Percentiles rank a stretch among this genome's conserved stretches.
Evolutionary conservation across 805 yeast species (phyloP).

Genomic region (Blastobotrys peoriensis): DNA sequence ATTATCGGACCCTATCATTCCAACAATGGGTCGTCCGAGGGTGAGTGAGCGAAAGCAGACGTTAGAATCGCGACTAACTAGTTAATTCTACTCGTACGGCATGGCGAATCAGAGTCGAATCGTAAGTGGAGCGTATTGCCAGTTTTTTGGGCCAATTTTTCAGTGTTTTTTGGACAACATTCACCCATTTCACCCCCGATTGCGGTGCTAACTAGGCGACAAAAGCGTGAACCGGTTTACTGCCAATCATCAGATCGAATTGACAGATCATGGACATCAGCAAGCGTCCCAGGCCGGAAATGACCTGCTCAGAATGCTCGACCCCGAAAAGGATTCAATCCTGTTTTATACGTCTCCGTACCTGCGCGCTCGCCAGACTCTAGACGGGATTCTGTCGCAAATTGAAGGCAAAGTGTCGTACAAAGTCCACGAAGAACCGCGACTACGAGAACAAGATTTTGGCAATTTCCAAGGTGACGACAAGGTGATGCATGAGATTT

Average conservation of each 20-base stretch:
- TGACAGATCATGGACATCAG: constrained; percentile 63
- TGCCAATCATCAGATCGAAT: constrained; percentile 74
- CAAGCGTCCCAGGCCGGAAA: constrained; percentile 36
- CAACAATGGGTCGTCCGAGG: constrained; percentile 39
- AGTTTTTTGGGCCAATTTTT: too few relatives aligned
- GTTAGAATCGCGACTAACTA: constrained; percentile 18
- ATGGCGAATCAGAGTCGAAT: constrained; percentile 91
- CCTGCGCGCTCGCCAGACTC: constrained; percentile 74
- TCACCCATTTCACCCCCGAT: too few relatives aligned
- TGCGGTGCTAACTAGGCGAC: constrained; percentile 39
- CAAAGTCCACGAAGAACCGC: constrained; percentile 74
- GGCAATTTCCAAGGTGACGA: constrained; percentile 78
- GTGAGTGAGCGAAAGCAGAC: constrained; percentile 26
- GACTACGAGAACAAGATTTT: constrained; percentile 91
- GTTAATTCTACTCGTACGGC: constrained; percentile 76
- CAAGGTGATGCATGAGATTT: constrained; percentile 70
- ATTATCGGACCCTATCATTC: too few relatives aligned
- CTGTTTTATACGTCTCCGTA: constrained; percentile 86
- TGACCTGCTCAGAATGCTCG: constrained; percentile 31
- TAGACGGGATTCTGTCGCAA: constrained; percentile 60
- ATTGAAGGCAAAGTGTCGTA: constrained; percentile 42
- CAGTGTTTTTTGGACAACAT: too few relatives aligned
- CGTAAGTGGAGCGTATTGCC: constrained; percentile 25
- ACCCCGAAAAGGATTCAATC: constrained; percentile 46
- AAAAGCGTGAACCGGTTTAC: constrained; percentile 69